Evolutionary conservation across 768 basidiomycete genomes (phyloP).

Genomic region (Tubosaeta sp.): DNA sequence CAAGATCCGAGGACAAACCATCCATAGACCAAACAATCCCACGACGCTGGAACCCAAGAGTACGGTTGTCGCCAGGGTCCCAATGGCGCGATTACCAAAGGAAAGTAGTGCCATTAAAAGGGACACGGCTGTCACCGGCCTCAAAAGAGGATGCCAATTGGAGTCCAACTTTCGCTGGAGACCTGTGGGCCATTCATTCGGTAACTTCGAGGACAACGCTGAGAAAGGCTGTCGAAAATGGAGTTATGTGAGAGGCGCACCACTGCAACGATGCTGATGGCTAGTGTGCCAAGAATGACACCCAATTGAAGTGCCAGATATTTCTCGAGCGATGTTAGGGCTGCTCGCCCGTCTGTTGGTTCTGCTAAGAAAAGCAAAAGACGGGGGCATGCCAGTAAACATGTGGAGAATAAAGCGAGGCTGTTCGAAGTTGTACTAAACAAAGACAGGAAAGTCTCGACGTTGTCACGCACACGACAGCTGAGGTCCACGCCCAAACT

Average conservation of each 20-base stretch:
- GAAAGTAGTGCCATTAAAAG: slow-evolving; percentile 56
- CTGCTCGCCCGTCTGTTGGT: slow-evolving; percentile 36
- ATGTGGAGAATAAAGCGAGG: slow-evolving; percentile 31
- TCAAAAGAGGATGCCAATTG: slow-evolving; percentile 58
- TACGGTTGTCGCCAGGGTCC: slow-evolving; percentile 50
- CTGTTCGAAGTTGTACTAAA: slow-evolving; percentile 21
- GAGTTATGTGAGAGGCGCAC: slow-evolving; percentile 31
- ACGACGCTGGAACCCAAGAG: slow-evolving; percentile 47
- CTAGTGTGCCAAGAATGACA: slow-evolving; percentile 52
- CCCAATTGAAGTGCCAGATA: slow-evolving; percentile 69
- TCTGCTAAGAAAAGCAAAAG: slow-evolving; percentile 65
- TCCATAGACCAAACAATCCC: slow-evolving; percentile 68
- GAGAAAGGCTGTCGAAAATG: slow-evolving; percentile 3
- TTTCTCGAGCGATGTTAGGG: slow-evolving; percentile 61
- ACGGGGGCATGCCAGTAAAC: slow-evolving; percentile 53
- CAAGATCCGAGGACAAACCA: slow-evolving; percentile 42
- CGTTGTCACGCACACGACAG: slow-evolving; percentile 24
- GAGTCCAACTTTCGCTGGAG: slow-evolving; percentile 25
- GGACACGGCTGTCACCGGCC: slow-evolving; percentile 53
- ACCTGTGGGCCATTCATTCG: slow-evolving; percentile 35
- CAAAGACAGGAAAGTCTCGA: neutral
- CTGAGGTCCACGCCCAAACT: slow-evolving; percentile 38
- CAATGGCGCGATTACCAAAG: slow-evolving; percentile 58
- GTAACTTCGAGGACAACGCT: slow-evolving; percentile 33
- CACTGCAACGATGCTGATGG: slow-evolving; percentile 54